Conservation (phyloP, 148 eudicot species). For the Pouteria glomerata region DNA sequence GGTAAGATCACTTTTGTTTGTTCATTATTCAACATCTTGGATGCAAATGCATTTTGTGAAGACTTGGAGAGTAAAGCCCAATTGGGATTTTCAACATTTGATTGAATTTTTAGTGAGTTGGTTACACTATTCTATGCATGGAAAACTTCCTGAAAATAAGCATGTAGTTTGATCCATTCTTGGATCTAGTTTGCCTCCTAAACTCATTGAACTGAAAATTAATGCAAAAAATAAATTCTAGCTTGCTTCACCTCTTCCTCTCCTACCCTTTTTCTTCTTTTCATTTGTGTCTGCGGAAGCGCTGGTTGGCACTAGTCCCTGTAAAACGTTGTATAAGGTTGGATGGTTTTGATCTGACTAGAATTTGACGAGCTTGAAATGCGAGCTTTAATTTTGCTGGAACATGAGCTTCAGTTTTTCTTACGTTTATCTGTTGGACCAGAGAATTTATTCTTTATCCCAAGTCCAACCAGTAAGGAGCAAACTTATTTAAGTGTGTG, state of each 20-base stretch:
- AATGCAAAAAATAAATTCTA: not conserved
- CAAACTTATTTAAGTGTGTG: not conserved
- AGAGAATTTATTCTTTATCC: not conserved
- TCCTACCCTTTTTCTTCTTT: not conserved
- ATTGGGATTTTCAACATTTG: not conserved
- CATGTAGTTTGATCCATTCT: not conserved
- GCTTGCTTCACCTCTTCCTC: not conserved
- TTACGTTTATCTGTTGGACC: not conserved
- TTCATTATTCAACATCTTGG: not conserved
- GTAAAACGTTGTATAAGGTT: not conserved
- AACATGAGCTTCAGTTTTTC: not conserved
- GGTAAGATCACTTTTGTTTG: slow-evolving; percentile 22
- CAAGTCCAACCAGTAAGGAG: not conserved
- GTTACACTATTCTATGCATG: not conserved
- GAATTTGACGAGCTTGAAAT: not conserved
- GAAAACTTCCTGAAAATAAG: not conserved
- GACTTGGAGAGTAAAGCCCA: not conserved
- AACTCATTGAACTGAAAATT: not conserved
- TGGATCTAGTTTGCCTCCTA: not conserved
- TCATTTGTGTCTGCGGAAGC: too few species aligned
- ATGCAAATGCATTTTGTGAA: not conserved
- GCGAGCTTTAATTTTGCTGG: not conserved
- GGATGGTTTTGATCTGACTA: not conserved
- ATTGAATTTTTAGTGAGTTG: not conserved
- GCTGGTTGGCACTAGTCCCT: not conserved